phyloP scores from a whole-genome alignment of 1,139 yeast species.

The Lodderomyces beijingensis region DNA sequence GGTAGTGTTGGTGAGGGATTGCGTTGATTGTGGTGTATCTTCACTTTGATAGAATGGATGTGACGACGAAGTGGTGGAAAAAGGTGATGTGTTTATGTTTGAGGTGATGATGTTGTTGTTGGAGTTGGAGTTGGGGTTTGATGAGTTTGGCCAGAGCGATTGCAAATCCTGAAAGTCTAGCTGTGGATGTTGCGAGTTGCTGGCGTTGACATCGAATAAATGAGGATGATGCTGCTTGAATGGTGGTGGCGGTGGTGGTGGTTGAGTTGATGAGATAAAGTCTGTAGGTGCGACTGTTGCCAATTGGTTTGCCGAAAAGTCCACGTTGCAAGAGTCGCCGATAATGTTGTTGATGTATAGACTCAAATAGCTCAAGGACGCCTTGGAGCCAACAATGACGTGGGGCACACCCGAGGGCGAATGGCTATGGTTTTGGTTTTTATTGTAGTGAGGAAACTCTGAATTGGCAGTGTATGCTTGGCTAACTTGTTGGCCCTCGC shows the following conservation, averaged over 20 bases:
- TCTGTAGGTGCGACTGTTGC: slow-evolving; percentile 1
- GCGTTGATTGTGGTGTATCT: slow-evolving; percentile 9
- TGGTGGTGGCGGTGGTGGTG: slow-evolving; percentile 2
- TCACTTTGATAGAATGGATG: slow-evolving; percentile 9
- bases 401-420: slow-evolving; percentile 42
- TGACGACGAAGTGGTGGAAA: slow-evolving; percentile 6
- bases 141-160: not conserved
- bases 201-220: too few relatives aligned
- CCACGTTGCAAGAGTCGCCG: too few relatives aligned
- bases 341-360: slow-evolving; percentile 47
- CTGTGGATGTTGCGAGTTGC: not conserved
- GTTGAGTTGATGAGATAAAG: too few relatives aligned
- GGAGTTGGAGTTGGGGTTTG: slow-evolving; percentile 2
- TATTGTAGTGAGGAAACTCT: slow-evolving; percentile 22
- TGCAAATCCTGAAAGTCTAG: not conserved
- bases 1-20: slow-evolving; percentile 5
- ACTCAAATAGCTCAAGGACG: slow-evolving; percentile 50
- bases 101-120: slow-evolving; percentile 7
- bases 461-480: slow-evolving; percentile 36
- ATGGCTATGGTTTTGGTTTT: not conserved
- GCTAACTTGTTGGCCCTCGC: slow-evolving; percentile 76
- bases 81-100: slow-evolving; percentile 11
- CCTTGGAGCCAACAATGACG: slow-evolving; percentile 49
- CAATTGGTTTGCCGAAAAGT: not conserved
- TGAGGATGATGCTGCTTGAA: not conserved